These are phyloP conservation scores for Penicillium sp. DNA, from an alignment of 2,329 filamentous ascomycete species.

Conservation along the genomic window DNA sequence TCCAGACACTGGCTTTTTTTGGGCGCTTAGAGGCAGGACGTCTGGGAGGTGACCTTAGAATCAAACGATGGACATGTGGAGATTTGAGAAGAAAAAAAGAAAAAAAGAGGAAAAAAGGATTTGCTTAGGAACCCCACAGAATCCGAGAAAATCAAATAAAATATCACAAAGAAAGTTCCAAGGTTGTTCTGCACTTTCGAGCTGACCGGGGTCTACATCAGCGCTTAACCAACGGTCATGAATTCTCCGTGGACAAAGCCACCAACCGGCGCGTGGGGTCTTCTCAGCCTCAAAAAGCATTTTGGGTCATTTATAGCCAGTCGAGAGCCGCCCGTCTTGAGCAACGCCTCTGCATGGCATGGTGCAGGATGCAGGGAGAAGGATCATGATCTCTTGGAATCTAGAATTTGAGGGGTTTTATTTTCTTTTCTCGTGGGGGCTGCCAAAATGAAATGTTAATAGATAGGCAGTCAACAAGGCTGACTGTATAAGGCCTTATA, in stretches of 20 bases:
- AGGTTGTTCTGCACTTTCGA: constrained; percentile 4
- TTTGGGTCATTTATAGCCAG: constrained; percentile 13
- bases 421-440: not conserved
- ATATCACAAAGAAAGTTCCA: constrained; percentile 12
- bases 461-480: constrained; percentile 3
- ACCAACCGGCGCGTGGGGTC: constrained; percentile 16
- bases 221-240: constrained; percentile 27
- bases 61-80: not conserved
- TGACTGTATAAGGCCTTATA: not conserved
- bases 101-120: not conserved
- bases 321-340: constrained; percentile 18
- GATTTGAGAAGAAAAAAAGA: not conserved
- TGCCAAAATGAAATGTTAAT: not conserved
- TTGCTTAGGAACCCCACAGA: not conserved
- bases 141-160: not conserved
- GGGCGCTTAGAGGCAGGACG: constrained; percentile 3
- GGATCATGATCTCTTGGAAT: not conserved
- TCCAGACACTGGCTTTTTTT: not conserved
- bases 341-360: not conserved
- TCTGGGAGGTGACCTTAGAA: not conserved
- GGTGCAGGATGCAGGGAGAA: not conserved
- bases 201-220: constrained; percentile 4
- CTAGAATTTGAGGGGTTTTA: not conserved
- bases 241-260: constrained; percentile 22
- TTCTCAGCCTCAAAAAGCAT: constrained; percentile 23